Evolutionary conservation across 2,329 filamentous ascomycete species (phyloP).

Genomic region (Trichoderma asperellum): DNA sequence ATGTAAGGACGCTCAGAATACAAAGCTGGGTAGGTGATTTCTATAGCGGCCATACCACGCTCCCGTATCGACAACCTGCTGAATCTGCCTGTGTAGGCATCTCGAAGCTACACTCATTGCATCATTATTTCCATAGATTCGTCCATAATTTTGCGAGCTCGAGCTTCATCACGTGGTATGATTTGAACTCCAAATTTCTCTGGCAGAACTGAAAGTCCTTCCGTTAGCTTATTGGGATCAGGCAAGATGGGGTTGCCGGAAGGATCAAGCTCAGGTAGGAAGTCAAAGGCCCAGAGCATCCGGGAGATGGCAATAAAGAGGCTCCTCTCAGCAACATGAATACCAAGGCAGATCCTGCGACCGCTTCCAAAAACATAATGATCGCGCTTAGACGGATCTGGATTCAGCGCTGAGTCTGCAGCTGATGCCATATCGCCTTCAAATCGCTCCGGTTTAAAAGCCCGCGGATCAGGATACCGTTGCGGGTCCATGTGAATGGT

Average conservation of each 20-base stretch:
- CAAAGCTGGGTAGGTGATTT: too few relatives aligned
- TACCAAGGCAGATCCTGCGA: background rate
- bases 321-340: background rate
- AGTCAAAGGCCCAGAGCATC: background rate
- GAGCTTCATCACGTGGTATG: background rate
- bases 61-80: background rate
- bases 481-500: background rate
- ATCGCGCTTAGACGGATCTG: background rate
- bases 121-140: background rate
- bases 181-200: background rate
- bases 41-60: background rate
- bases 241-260: background rate
- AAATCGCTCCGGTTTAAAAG: background rate
- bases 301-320: background rate
- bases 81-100: background rate
- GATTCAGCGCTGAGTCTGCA: background rate
- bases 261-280: background rate
- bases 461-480: background rate
- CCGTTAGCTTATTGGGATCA: background rate
- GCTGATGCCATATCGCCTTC: background rate
- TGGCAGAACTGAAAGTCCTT: background rate
- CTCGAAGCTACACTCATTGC: background rate
- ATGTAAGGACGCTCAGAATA: too few relatives aligned
- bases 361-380: background rate
- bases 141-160: background rate